Conservation (phyloP, 768 basidiomycete species). For the Termitomyces sp. region DNA sequence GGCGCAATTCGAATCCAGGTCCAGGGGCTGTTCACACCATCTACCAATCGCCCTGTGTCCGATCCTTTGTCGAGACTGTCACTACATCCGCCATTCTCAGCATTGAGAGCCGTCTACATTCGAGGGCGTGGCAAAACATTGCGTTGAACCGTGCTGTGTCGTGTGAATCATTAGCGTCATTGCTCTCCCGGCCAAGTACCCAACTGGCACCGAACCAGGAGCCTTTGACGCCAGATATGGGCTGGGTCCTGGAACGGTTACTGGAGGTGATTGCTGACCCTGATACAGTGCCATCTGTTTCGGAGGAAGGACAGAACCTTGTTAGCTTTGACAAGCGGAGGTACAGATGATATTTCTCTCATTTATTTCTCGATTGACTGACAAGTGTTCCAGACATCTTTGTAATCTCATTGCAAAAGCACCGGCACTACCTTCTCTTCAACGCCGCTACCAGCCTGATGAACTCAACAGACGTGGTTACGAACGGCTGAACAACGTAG, state of each 20-base stretch:
- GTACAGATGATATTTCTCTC: conserved; percentile 31
- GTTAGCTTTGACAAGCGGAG: conserved; percentile 84
- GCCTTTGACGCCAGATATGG: conserved; percentile 67
- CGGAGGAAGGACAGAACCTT: conserved; percentile 53
- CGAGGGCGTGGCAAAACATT: conserved; percentile 75
- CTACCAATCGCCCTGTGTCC: conserved; percentile 63
- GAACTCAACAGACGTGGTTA: conserved; percentile 65
- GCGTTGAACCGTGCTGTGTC: conserved; percentile 56
- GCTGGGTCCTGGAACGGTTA: conserved; percentile 81
- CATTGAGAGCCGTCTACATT: conserved; percentile 74
- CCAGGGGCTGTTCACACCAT: conserved; percentile 31
- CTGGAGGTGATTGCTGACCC: conserved; percentile 75
- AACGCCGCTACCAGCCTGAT: conserved; percentile 43
- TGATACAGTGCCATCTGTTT: conserved; percentile 56
- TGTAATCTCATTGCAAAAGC: conserved; percentile 60
- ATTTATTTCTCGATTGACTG: conserved; percentile 10
- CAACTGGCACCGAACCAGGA: conserved; percentile 43
- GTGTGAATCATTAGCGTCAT: conserved; percentile 55
- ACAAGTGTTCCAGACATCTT: conserved; percentile 46
- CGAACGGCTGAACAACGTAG: conserved; percentile 73
- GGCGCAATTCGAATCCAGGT: conserved; percentile 46
- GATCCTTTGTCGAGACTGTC: conserved; percentile 80
- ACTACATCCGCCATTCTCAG: conserved; percentile 74
- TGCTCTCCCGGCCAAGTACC: conserved; percentile 50
- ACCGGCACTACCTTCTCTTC: conserved; percentile 38